phyloP scores from a whole-genome alignment of 2,329 filamentous ascomycete genomes.

The Dothistroma septosporum region DNA sequence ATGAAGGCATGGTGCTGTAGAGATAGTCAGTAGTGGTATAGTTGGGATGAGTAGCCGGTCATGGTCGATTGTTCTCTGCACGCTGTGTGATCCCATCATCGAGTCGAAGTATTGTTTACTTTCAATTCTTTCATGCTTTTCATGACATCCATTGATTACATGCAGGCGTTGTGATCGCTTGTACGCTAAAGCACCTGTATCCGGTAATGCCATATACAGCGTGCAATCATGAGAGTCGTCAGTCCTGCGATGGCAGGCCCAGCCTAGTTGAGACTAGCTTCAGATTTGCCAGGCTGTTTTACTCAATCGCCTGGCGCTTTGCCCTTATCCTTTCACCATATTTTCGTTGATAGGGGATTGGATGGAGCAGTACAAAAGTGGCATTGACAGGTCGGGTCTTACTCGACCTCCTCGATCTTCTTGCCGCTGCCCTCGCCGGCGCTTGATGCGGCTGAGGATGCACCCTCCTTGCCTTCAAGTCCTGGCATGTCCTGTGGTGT shows the following conservation, averaged over 20 bases:
- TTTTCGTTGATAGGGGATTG: too few relatives aligned
- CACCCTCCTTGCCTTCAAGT: conserved; percentile 60
- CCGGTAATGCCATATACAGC: background rate
- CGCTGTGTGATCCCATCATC: background rate
- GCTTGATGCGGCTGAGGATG: conserved; percentile 26
- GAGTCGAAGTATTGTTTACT: background rate
- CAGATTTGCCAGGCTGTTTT: background rate
- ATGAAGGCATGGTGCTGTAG: too few relatives aligned
- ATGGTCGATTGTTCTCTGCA: too few relatives aligned
- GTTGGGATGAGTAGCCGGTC: too few relatives aligned
- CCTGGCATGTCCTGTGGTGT: conserved; percentile 59
- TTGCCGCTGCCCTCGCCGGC: conserved; percentile 31
- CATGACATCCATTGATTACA: background rate
- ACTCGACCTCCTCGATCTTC: conserved; percentile 48
- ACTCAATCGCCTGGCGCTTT: too few relatives aligned
- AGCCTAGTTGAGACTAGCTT: background rate
- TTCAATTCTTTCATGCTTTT: background rate
- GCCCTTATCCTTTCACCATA: too few relatives aligned
- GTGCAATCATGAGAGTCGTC: background rate
- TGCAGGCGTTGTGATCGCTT: background rate
- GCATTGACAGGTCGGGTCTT: conserved; percentile 6
- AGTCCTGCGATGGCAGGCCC: background rate
- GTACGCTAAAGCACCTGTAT: background rate
- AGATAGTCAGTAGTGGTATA: too few relatives aligned
- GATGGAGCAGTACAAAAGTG: too few relatives aligned